Conservation (phyloP, 1,284 basidiomycete species). For the Ceratobasidium sp. region DNA sequence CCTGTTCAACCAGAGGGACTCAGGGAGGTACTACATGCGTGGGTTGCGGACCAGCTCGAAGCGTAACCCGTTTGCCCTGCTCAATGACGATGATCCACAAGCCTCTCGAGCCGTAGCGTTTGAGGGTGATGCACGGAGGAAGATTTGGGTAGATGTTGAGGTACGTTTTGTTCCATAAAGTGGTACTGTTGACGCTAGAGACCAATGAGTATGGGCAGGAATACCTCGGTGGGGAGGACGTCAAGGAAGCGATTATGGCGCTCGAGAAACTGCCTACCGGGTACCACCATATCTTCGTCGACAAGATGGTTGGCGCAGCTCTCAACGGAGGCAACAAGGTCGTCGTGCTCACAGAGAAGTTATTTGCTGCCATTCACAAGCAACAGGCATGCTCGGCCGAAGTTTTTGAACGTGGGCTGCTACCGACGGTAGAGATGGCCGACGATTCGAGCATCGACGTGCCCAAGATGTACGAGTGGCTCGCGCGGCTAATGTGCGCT, state of each 20-base stretch:
- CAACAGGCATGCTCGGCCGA: conserved; percentile 66
- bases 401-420: conserved; percentile 70
- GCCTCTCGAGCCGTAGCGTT: conserved; percentile 63
- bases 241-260: conserved; percentile 88
- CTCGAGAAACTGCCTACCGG: conserved; percentile 75
- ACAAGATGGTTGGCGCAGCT: conserved; percentile 74
- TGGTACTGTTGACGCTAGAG: no score
- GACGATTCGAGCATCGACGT: conserved; percentile 92
- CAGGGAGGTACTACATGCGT: conserved; percentile 67
- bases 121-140: conserved; percentile 76
- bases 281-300: conserved; percentile 74
- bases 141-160: conserved; percentile 82
- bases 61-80: conserved; percentile 91
- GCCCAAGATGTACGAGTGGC: conserved; percentile 80
- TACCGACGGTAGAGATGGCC: conserved; percentile 78
- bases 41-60: conserved; percentile 81
- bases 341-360: conserved; percentile 77
- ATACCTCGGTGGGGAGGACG: conserved; percentile 77
- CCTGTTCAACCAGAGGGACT: conserved; percentile 76
- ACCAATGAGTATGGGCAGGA: conserved; percentile 60
- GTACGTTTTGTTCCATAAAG: not conserved
- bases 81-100: conserved; percentile 67
- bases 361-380: conserved; percentile 68
- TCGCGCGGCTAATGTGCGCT: conserved; percentile 76
- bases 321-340: conserved; percentile 88